Percentiles rank a stretch among this genome's conserved stretches.
These are phyloP conservation scores for Hypoxylon intermedium DNA, from an alignment of 495 filamentous ascomycete genomes.

Conservation along the genomic window DNA sequence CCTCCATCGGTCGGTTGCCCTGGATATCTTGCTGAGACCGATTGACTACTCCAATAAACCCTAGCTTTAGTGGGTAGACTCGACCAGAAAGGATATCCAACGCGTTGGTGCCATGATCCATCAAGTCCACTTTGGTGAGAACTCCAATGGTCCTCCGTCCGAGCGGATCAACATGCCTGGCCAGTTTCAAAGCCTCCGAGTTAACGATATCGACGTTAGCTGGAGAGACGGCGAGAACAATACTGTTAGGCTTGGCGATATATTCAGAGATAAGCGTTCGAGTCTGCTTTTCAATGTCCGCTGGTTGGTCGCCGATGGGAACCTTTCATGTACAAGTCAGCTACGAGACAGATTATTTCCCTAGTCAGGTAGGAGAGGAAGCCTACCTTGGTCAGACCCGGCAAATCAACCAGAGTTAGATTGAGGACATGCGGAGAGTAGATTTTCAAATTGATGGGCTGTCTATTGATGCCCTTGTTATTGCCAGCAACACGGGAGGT, in stretches of 20 bases:
- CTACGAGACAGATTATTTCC: no score
- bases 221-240: constrained; percentile 94
- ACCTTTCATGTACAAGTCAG: constrained; percentile 57
- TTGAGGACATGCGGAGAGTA: constrained; percentile 98
- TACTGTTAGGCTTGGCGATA: constrained; percentile 98
- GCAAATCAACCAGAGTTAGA: constrained; percentile 94
- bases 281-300: constrained; percentile 99
- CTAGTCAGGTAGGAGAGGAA: no score
- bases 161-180: constrained; percentile 94
- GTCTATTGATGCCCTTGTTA: constrained; percentile 98
- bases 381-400: constrained; percentile 90
- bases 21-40: constrained; percentile 98
- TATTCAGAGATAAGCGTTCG: constrained; percentile 97
- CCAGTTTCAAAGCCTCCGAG: constrained; percentile 96
- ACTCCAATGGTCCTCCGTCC: constrained; percentile 96
- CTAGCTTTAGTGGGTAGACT: constrained; percentile 95
- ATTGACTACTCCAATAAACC: constrained; percentile 98
- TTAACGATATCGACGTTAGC: constrained; percentile 99
- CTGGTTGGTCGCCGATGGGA: constrained; percentile 96
- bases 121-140: constrained; percentile 95
- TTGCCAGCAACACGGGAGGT: constrained; percentile 92
- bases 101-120: constrained; percentile 99
- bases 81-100: constrained; percentile 94
- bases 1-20: constrained; percentile 85
- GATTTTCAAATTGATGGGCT: constrained; percentile 98